Evolutionary conservation across 2,329 filamentous ascomycete genomes (phyloP), one percentile per base, ranked within the genome.

Genomic region (Neopestalotiopsis rosae): DNA sequence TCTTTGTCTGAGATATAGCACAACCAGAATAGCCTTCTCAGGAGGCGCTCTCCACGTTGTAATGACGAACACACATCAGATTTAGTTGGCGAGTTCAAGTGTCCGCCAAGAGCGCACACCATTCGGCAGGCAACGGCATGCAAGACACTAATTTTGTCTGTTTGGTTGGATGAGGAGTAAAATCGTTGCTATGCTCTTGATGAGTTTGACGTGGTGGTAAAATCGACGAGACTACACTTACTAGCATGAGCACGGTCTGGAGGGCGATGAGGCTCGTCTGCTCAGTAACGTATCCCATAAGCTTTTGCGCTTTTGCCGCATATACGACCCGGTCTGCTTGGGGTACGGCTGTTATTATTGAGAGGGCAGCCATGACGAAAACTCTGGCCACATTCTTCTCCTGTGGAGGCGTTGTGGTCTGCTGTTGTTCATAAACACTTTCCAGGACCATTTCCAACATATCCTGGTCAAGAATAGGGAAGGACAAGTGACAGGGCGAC

Each of bases 1-100:
- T 61, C 57, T 17, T 61, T 61, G 10, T 61, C 57, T 17, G 24
- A 61, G 12, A 28, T 28, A 61, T 61, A 61, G 32, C 57, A 61
- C 17, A 61, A 38, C 57, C 57, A 61, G 32, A 61, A 61, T 14
- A 61, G 57, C 57, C 28, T 61, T 7, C 57, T 13, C 28, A 61
- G 14, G 20, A 61, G 57, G 17, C 12, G 14, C 28, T 10, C 32
- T n/a, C 14, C 28, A 24, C 10, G 28, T 10, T 32, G 12, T 9
- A 4, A 30, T 0, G 32, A 6, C 2, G 10, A 32, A 52, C 14
- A 20, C 1, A 14, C n/a, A 17, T n/a, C 20, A n/a, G 6, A 17
- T 52, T n/a, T 14, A 2, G 6, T 3, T 10, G 57, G 57, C 7
- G 5, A 12, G n/a, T 12, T 14, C 1, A 61, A 5, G 10, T 61